A percentile compares a stretch with the other conserved stretches of the same genome.
phyloP scores from a whole-genome alignment of 2,329 filamentous ascomycete species.

The Stromatinia cepivora region DNA sequence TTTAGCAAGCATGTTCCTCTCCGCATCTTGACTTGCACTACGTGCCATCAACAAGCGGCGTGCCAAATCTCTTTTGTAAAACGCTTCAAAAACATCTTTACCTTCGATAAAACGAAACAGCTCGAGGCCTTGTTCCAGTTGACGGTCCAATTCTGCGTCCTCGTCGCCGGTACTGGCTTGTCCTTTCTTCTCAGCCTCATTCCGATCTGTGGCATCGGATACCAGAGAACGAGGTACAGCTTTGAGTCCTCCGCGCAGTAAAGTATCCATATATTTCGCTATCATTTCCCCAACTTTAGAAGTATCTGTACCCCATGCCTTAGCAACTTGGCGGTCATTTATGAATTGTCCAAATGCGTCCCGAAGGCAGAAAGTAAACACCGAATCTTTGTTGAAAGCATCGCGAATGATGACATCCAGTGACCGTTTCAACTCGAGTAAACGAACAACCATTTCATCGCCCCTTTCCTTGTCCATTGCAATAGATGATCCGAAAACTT shows the following conservation, averaged over 20 bases:
- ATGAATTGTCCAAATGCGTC: slow-evolving; percentile 89
- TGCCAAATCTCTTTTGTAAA: slow-evolving; percentile 97
- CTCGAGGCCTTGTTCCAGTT: slow-evolving; percentile 89
- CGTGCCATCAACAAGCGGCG: slow-evolving; percentile 85
- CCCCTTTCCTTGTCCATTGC: slow-evolving; percentile 77
- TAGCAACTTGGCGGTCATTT: slow-evolving; percentile 77
- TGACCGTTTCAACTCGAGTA: slow-evolving; percentile 77
- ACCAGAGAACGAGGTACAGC: slow-evolving; percentile 70
- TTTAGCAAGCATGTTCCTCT: slow-evolving; percentile 90
- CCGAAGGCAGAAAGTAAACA: slow-evolving; percentile 73
- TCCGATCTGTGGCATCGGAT: slow-evolving; percentile 59
- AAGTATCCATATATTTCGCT: slow-evolving; percentile 89
- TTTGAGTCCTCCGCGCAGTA: slow-evolving; percentile 85
- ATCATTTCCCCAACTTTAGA: slow-evolving; percentile 98
- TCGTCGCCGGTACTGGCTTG: slow-evolving; percentile 76
- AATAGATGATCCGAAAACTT: slow-evolving; percentile 70
- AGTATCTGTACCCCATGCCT: slow-evolving; percentile 75
- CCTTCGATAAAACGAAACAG: slow-evolving; percentile 96
- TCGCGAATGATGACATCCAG: slow-evolving; percentile 75
- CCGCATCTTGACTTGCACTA: slow-evolving; percentile 91
- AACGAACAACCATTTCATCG: slow-evolving; percentile 80
- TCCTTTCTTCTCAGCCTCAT: slow-evolving; percentile 59
- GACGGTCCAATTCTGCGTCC: slow-evolving; percentile 85
- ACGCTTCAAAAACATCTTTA: slow-evolving; percentile 97
- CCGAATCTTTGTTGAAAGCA: slow-evolving; percentile 76